Base-by-base conservation (phyloP, 768 basidiomycete genomes). In the Cystobasidium onofrii region DNA sequence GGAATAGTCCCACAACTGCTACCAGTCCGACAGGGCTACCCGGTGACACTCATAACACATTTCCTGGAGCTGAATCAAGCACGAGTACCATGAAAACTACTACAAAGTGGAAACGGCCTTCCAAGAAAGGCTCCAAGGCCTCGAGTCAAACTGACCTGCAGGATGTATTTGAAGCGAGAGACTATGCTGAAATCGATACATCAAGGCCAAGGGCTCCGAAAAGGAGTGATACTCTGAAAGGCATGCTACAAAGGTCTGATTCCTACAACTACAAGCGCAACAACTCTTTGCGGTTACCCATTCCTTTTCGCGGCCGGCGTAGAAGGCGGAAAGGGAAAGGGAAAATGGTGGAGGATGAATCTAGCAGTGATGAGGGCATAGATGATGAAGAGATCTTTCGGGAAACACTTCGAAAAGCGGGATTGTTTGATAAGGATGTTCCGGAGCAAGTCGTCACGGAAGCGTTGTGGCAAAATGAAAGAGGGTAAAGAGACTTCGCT, bases 381-480 rank as follows among this genome's bases (percentile, higher is more conserved):
- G 63, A 64, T 20, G 31, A 64, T 15, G 63, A 64, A 27, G 63
- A 64, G 27, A 34, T 64, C 15, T 43, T 64, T 17, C 15, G 20
- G 12, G 63, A 64, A 20, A 43, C 63, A 1, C 34, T 64, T 9
- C 33, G 33, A 36, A 4, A 34, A 27, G 63, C 63, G 3, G 63
- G 63, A 6, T 43, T 64, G 34, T 41, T 64, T 20, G 43, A 67
- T 25, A 44, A 67, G 65, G 65, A 67, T 43, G 52, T 67, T 9
- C 41, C 43, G 41, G 65, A 67, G 39, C 43, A 29, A 13, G 27
- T 13, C 13, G 65, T 33, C 13, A 67, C 46, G 12, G 65, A 67
- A 23, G 43, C 17, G 1, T 31, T 67, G 44, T 67, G 65, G 65
- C 43, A 67, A 25, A 67, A 67, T 23, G 43, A 67, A 25, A 43